Conservation (phyloP, 768 basidiomycete genomes). For the Gautieria morchelliformis region DNA sequence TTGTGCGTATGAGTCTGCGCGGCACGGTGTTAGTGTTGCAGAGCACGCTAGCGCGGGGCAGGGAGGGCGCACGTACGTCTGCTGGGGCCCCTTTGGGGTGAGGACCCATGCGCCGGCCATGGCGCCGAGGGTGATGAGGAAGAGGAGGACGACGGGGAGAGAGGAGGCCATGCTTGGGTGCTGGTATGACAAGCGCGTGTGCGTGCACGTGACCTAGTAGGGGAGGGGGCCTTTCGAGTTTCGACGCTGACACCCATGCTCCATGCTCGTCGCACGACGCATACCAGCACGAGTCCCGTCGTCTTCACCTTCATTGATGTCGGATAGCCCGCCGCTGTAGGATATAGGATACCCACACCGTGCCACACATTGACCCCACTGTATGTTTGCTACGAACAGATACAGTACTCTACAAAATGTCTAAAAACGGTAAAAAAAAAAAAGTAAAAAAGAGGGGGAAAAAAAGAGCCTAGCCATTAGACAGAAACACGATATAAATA, state of each 20-base stretch:
- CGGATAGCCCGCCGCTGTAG: too few species aligned
- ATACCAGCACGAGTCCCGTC: too few species aligned
- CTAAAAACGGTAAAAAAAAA: not conserved
- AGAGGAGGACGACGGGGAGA: conserved; percentile 58
- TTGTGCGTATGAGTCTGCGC: conserved; percentile 81
- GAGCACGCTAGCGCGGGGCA: not conserved
- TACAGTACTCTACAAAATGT: not conserved
- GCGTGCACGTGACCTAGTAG: not conserved
- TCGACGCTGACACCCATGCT: too few species aligned
- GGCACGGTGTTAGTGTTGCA: not conserved
- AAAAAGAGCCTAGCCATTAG: too few species aligned
- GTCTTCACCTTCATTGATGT: too few species aligned
- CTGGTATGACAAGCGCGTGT: not conserved
- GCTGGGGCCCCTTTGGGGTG: conserved; percentile 79
- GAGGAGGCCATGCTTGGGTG: conserved; percentile 47
- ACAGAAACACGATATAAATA: not conserved
- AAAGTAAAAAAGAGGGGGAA: too few species aligned
- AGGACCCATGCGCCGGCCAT: conserved; percentile 58
- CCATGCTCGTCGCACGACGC: too few species aligned
- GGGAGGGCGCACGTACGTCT: conserved; percentile 88
- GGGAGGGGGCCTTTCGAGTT: too few species aligned
- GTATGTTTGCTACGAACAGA: too few species aligned
- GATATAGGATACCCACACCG: too few species aligned
- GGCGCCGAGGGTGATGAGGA: conserved; percentile 54
- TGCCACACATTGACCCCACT: too few species aligned